Base-by-base conservation (phyloP, 139 green algal genomes). In the Picochlorum sp. region DNA sequence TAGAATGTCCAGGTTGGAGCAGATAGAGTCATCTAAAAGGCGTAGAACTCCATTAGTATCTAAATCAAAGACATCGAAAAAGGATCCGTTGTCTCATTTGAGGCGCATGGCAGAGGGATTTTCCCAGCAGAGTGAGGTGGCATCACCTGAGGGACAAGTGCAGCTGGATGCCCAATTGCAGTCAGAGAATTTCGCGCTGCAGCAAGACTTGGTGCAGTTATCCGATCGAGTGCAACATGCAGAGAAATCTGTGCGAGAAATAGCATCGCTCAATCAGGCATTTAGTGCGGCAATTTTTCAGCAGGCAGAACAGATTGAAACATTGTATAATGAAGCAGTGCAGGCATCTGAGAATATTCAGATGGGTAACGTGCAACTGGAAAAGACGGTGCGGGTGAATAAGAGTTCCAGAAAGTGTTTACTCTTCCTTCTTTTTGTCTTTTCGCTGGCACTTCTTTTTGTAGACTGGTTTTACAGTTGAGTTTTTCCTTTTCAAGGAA, bases 381-480 rank as follows among this genome's bases (percentile, higher is more conserved):
- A 51, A 2, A 93, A 95, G 72, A 81, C 87, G 9, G 63, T 95
- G 0, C 45, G 47, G 18, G 49, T 83, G 28, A 90, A 86, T 60
- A 67, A 63, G 6, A 81, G 73, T 9, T 75, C 75, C 2, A 59
- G 67, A 5, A 71, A 74, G 5, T 82, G 82, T 59, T 47, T 91
- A 30, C n/a, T 91, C 20, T 72, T 78, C 37, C 64, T 94, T 56
- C 63, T 92, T 52, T 47, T 89, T 3, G 49, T 74, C 0, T 78
- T 79, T 1, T 73, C 78, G 7, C n/a, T 85, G 10, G 38, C 64
- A 23, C 61, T 94, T 49, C 71, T 94, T 26, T 83, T 94, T 63
- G 73, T 90, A 18, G 85, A 94, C 68, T 89, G 86, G 85, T 85
- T 79, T 50, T 79, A 85, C 56, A 89, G 84, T 63, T 89, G 11